Evolutionary conservation across 2,329 filamentous ascomycete genomes (phyloP), one percentile per base, ranked within the genome.

Genomic region (Pseudopyricularia javanii): DNA sequence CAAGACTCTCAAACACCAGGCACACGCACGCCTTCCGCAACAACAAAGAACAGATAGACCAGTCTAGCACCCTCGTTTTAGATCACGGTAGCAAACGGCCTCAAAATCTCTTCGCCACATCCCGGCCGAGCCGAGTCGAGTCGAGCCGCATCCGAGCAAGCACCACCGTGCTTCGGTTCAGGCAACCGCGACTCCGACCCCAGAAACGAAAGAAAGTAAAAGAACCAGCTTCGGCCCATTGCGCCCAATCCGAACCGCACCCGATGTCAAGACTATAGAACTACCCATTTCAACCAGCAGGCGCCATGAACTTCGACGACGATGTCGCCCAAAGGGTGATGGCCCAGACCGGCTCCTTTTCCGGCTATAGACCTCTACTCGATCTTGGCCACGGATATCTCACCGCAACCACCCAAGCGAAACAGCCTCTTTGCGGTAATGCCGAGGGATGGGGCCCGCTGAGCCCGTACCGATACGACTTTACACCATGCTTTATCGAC

Each of bases 401-500:
- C 56, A 74, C 67, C 55, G 69, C 74, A n/a, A 67, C 70, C 30
- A 60, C 66, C 53, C 56, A 66, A 30, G 72, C 73, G 62, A 70
- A 71, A 58, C 86, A 94, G 66, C 82, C 88, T 54, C 74, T 96
- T 68, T 97, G 91, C 71, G 82, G 86, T 66, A 93, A 95, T 69
- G 74, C 76, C 53, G 91, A 97, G 70, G 94, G 93, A 62, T 98
- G 93, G 93, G 94, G 94, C 1, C 93, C 93, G 22, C 66, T 98
- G 65, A 96, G 90, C 69, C 83, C 84, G 34, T 76, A 83, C 59
- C 79, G 91, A 66, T 96, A 89, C 69, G 93, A 98, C 71, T 90
- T 98, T 63, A 97, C 93, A 15, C 91, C 93, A 40, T 98, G 93
- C 73, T 98, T 98, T 65, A 83, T 97, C 62, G 94, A 98, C 66